phyloP scores from a whole-genome alignment of 371 early-diverging fungal genomes.

The Rhizopus stolonifer region DNA sequence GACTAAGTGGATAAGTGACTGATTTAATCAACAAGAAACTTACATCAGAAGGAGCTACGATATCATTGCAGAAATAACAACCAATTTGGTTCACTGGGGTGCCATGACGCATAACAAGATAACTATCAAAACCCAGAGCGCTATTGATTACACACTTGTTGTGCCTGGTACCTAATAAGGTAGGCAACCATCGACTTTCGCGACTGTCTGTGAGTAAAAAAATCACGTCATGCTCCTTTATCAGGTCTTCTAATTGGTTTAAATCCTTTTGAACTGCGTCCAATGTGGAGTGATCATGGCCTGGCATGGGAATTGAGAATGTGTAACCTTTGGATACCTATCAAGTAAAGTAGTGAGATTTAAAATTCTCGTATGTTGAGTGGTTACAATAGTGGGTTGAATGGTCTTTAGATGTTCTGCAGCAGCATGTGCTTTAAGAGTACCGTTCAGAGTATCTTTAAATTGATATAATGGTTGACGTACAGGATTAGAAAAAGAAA shows the following conservation, averaged over 20 bases:
- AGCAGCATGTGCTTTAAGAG: conserved; percentile 85
- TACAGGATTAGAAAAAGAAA: conserved; percentile 94
- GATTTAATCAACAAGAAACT: conserved; percentile 19
- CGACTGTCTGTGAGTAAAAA: conserved; percentile 93
- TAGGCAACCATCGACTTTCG: conserved; percentile 95
- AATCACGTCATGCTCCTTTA: conserved; percentile 79
- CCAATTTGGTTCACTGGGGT: conserved; percentile 59
- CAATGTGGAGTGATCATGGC: conserved; percentile 49
- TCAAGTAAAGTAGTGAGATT: neutral
- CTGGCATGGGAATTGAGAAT: conserved; percentile 94
- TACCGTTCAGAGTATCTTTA: conserved; percentile 82
- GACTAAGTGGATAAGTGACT: conserved; percentile 53
- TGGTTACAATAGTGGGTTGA: conserved; percentile 75
- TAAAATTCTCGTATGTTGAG: too few relatives aligned
- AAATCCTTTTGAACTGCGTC: conserved; percentile 53
- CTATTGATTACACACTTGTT: conserved; percentile 85
- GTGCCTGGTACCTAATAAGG: conserved; percentile 70
- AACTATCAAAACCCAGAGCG: conserved; percentile 95
- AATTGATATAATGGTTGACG: conserved; percentile 93
- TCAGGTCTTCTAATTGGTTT: conserved; percentile 54
- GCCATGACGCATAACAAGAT: conserved; percentile 96
- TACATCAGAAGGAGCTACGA: conserved; percentile 92
- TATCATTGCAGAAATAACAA: conserved; percentile 96
- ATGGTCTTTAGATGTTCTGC: conserved; percentile 71
- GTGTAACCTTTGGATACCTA: conserved; percentile 68